Evolutionary conservation across 768 basidiomycete genomes (phyloP).

Genomic region (Boletus subparvulus): DNA sequence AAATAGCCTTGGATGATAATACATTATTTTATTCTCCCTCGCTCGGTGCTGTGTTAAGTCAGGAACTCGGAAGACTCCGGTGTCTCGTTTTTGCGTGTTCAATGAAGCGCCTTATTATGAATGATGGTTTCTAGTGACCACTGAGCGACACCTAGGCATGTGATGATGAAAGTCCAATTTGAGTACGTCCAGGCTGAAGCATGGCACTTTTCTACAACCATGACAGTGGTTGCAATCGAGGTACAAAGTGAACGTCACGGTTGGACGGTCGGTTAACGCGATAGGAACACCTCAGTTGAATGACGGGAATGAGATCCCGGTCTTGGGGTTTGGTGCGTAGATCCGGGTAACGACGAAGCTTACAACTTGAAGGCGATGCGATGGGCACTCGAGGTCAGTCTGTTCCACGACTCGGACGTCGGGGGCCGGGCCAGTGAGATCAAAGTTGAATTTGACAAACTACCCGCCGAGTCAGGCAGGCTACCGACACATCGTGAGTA

Average conservation of each 20-base stretch:
- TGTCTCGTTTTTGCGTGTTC: too few species aligned
- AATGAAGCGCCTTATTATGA: background rate
- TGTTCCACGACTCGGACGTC: background rate
- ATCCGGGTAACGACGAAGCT: slow-evolving; percentile 3
- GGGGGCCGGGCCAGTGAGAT: background rate
- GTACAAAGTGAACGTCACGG: slow-evolving; percentile 1
- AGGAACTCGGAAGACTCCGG: too few species aligned
- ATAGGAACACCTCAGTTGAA: background rate
- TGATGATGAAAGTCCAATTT: background rate
- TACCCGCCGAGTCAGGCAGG: background rate
- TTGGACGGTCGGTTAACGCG: background rate
- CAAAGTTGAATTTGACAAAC: background rate
- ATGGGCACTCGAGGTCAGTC: slow-evolving; percentile 8
- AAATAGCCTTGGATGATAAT: background rate
- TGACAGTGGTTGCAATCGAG: slow-evolving; percentile 6
- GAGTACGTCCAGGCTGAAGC: background rate
- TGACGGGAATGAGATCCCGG: slow-evolving; percentile 6
- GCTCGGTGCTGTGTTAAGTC: background rate
- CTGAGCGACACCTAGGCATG: background rate
- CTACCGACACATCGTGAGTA: slow-evolving; percentile 11
- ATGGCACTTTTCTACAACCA: background rate
- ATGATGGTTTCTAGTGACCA: too few species aligned
- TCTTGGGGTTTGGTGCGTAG: slow-evolving; percentile 13
- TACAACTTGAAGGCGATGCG: background rate
- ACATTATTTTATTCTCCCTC: background rate